Conservation (phyloP, 2,329 filamentous ascomycete species). For the Xylariales sp. region DNA sequence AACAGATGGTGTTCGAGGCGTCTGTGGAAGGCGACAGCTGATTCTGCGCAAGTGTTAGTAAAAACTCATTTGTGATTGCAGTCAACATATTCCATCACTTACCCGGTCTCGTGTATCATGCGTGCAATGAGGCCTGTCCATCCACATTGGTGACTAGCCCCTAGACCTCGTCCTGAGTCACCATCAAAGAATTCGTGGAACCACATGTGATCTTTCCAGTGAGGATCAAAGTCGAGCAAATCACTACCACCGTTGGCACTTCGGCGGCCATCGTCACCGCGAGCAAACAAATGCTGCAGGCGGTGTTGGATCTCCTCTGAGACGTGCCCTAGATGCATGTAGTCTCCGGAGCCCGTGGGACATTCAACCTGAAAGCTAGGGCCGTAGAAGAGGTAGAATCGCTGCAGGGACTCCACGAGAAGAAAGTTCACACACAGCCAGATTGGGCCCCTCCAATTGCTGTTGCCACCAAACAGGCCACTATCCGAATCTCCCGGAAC, state of each 20-base stretch:
- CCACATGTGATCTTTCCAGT: constrained; percentile 93
- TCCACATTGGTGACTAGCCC: constrained; percentile 90
- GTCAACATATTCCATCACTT: constrained; percentile 32
- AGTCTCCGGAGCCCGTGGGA: constrained; percentile 86
- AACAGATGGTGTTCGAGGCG: constrained; percentile 78
- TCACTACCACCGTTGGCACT: constrained; percentile 85
- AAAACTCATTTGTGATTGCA: background rate
- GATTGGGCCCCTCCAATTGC: constrained; percentile 94
- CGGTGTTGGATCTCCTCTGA: constrained; percentile 94
- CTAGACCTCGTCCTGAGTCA: constrained; percentile 81
- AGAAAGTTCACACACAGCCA: constrained; percentile 97
- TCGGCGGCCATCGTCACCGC: constrained; percentile 78
- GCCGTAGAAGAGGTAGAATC: constrained; percentile 96
- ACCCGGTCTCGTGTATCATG: constrained; percentile 97
- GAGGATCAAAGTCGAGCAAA: constrained; percentile 80
- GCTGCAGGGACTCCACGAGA: constrained; percentile 86
- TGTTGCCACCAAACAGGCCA: constrained; percentile 92
- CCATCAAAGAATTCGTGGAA: constrained; percentile 98
- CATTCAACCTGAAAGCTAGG: constrained; percentile 86
- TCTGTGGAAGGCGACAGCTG: constrained; percentile 87
- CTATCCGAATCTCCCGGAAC: constrained; percentile 95
- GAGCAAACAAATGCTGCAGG: constrained; percentile 84
- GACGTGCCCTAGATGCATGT: constrained; percentile 93
- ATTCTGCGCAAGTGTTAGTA: constrained; percentile 54
- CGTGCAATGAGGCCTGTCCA: constrained; percentile 96